A percentile compares a stretch with the other conserved stretches of the same genome.
Conservation (phyloP, 257 asterid genomes). For the Solanum commersonii region DNA sequence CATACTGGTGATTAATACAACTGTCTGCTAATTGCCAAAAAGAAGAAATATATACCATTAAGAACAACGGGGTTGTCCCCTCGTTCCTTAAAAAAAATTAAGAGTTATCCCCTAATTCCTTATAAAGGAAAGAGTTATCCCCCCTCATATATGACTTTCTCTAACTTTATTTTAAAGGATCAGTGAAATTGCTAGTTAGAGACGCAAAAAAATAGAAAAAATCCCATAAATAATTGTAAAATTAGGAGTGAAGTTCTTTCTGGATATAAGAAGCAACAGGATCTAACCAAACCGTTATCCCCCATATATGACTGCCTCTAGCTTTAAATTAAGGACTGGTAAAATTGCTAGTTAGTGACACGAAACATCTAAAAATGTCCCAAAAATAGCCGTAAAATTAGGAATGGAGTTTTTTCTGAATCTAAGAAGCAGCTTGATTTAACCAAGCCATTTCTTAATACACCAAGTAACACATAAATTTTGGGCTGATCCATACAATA, state of each 20-base stretch:
- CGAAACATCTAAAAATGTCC: background rate
- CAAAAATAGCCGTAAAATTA: background rate
- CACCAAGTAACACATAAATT: background rate
- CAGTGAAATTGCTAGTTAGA: background rate
- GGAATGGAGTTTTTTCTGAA: background rate
- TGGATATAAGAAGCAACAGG: background rate
- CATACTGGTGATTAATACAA: background rate
- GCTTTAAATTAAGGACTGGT: background rate
- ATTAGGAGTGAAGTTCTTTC: background rate
- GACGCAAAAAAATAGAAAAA: background rate
- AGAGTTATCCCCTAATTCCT: background rate
- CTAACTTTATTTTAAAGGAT: background rate
- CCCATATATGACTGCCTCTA: background rate
- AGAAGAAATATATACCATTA: background rate
- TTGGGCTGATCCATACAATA: background rate
- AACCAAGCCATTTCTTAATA: background rate
- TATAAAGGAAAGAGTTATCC: background rate
- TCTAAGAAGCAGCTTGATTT: background rate
- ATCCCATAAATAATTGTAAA: background rate
- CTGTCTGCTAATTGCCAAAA: background rate
- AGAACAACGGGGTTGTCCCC: background rate
- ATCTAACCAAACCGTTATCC: background rate
- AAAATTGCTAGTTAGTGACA: background rate
- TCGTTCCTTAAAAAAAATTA: background rate
- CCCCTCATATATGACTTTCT: background rate